phyloP scores from a whole-genome alignment of 2,329 filamentous ascomycete species.

The Microascus cirrosus region DNA sequence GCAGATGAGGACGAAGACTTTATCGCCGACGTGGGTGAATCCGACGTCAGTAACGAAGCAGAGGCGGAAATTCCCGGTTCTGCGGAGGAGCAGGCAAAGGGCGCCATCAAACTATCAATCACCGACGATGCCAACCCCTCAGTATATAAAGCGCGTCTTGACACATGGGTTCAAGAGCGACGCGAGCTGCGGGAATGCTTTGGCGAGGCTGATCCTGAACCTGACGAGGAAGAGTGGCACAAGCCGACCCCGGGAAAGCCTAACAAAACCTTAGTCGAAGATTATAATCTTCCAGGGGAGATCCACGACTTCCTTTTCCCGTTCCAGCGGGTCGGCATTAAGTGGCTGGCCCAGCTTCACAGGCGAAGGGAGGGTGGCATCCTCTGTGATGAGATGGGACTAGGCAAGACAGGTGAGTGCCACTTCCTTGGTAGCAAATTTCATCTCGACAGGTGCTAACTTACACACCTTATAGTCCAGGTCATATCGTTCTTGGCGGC shows the following conservation, averaged over 20 bases:
- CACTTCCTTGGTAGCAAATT: neutral
- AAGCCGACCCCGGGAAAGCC: slow-evolving; percentile 74
- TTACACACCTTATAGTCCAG: slow-evolving; percentile 28
- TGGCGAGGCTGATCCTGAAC: slow-evolving; percentile 11
- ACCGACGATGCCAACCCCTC: slow-evolving; percentile 85
- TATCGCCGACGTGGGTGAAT: neutral
- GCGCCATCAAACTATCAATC: slow-evolving; percentile 35
- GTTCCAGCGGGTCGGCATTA: slow-evolving; percentile 93
- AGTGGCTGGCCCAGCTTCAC: slow-evolving; percentile 92
- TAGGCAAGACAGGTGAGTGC: slow-evolving; percentile 67
- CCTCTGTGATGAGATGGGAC: slow-evolving; percentile 93
- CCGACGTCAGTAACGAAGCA: slow-evolving; percentile 2
- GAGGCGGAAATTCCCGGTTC: neutral
- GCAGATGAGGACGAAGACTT: slow-evolving; percentile 6
- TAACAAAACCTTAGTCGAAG: slow-evolving; percentile 65
- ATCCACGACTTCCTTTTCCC: slow-evolving; percentile 88
- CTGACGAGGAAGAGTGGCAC: slow-evolving; percentile 47
- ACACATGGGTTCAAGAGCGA: slow-evolving; percentile 51
- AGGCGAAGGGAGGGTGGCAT: slow-evolving; percentile 86
- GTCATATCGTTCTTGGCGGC: slow-evolving; percentile 72
- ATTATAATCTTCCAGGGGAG: slow-evolving; percentile 76
- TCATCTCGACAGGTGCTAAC: neutral
- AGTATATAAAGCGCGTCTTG: slow-evolving; percentile 65
- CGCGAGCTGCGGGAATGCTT: slow-evolving; percentile 5
- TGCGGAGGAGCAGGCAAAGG: slow-evolving; percentile 4